phyloP scores from a whole-genome alignment of 2,329 filamentous ascomycete genomes.

The Sclerotinia glacialis region DNA sequence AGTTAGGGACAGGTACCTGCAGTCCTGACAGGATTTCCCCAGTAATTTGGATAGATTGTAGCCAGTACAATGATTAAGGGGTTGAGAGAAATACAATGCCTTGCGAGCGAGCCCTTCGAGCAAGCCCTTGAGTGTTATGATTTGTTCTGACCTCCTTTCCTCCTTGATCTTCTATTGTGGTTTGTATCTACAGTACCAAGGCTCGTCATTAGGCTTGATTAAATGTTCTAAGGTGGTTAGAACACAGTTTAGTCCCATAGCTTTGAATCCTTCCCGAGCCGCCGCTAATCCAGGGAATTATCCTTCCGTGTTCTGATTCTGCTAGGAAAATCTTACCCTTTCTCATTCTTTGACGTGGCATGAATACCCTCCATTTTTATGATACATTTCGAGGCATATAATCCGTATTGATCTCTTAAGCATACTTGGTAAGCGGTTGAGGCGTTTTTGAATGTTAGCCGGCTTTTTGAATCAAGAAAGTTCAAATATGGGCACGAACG shows the following conservation, averaged over 20 bases:
- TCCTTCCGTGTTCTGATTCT: background rate
- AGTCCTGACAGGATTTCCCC: background rate
- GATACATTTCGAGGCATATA: background rate
- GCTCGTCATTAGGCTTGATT: background rate
- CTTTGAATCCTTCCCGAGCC: slow-evolving; percentile 5
- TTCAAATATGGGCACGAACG: background rate
- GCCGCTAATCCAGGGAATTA: background rate
- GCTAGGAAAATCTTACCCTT: background rate
- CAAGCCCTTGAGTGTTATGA: background rate
- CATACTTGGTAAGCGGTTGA: background rate
- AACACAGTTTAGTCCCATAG: background rate
- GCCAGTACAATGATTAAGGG: background rate
- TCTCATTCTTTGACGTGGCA: background rate
- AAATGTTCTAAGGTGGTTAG: background rate
- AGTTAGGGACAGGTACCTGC: background rate
- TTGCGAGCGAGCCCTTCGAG: background rate
- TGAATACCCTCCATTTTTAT: background rate
- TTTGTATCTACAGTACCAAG: too few species aligned
- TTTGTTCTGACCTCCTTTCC: background rate
- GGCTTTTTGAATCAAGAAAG: background rate
- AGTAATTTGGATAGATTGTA: background rate
- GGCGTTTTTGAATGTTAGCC: background rate
- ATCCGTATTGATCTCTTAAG: background rate
- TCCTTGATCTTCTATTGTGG: background rate
- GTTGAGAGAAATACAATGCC: background rate